Base-by-base conservation (phyloP, 179 eudicot species). In the Beta corolliflora region DNA sequence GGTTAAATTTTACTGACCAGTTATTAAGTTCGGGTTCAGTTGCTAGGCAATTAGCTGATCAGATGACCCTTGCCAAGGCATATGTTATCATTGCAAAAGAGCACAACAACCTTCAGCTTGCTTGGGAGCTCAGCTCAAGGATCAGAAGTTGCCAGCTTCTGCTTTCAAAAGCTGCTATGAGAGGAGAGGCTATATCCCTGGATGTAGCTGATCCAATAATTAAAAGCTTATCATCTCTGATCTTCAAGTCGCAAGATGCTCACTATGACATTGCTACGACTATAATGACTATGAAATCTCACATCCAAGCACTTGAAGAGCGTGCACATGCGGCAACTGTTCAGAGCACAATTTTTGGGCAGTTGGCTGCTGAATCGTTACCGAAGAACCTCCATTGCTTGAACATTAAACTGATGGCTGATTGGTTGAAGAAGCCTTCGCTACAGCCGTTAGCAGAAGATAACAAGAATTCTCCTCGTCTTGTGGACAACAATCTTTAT, bases 231-330 rank as follows among this genome's bases (percentile, higher is more conserved):
- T 87, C 95, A 4, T 87, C 89, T 78, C 88, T 92, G 31, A 86
- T 92, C 67, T 87, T 86, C 80, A 91, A 93, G 87, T 92, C 97
- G 8, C 95, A 89, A 69, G 95, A 93, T 81, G 88, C 92, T 71
- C 95, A 93, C 83, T 93, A 90, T 77, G 97, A 93, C 91, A 73
- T 93, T 52, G 93, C 97, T 31, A 93, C 97, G 81, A 93, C 95
- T 29, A 83, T 93, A 56, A 87, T 88, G 87, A 93, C 97, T 29
- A 92, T 93, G 95, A 92, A 92, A 82, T 89, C 93, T 66, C 97
- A 93, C 79, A 93, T 93, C 77, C 95, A 92, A 84, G 97, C 97
- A n/a, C 94, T 93, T 61, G 95, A 93, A 79, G 93, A 91, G 74
- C 95, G 95, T 83, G 95, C 94, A 11, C 88, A 83, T 80, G 92